Evolutionary conservation across 345 rosid species (phyloP).

Genomic region (Iberis pinnata): DNA sequence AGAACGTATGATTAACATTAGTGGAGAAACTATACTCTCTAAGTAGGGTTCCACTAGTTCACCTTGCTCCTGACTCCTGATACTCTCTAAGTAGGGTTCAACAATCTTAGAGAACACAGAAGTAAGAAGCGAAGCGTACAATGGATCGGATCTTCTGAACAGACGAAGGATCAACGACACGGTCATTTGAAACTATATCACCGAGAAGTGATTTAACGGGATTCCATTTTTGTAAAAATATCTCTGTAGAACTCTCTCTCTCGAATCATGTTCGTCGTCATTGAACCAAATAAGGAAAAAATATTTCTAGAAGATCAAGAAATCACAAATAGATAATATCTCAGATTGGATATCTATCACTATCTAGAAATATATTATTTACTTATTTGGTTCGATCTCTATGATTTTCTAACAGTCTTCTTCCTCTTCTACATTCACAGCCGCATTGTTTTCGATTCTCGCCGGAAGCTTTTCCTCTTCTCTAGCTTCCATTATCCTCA

Average conservation of each 20-base stretch:
- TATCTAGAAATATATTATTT: too few relatives aligned
- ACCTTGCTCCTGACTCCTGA: slow-evolving; percentile 86
- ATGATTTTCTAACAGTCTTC: too few relatives aligned
- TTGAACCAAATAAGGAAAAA: too few relatives aligned
- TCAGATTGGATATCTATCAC: too few relatives aligned
- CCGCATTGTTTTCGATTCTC: slow-evolving; percentile 16
- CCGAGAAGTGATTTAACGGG: slow-evolving; percentile 68
- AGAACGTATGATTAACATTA: slow-evolving; percentile 64
- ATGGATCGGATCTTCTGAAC: slow-evolving; percentile 79
- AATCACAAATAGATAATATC: too few relatives aligned
- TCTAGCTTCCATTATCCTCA: slow-evolving; percentile 28
- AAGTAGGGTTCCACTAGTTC: slow-evolving; percentile 83
- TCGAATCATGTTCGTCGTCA: slow-evolving; percentile 70
- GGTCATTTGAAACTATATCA: slow-evolving; percentile 53
- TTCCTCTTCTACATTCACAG: slow-evolving; percentile 26
- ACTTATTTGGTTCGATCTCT: too few relatives aligned
- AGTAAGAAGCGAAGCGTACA: slow-evolving; percentile 31
- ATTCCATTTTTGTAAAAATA: slow-evolving; percentile 85
- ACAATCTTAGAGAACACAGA: too few relatives aligned
- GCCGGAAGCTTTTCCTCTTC: slow-evolving; percentile 24
- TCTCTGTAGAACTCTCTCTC: slow-evolving; percentile 62
- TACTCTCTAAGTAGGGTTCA: slow-evolving; percentile 77
- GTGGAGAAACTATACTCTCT: slow-evolving; percentile 72
- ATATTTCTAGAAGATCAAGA: too few relatives aligned
- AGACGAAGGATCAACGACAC: slow-evolving; percentile 52